phyloP scores from a whole-genome alignment of 1,139 yeast species.

The Saccharomyces hybrid region DNA sequence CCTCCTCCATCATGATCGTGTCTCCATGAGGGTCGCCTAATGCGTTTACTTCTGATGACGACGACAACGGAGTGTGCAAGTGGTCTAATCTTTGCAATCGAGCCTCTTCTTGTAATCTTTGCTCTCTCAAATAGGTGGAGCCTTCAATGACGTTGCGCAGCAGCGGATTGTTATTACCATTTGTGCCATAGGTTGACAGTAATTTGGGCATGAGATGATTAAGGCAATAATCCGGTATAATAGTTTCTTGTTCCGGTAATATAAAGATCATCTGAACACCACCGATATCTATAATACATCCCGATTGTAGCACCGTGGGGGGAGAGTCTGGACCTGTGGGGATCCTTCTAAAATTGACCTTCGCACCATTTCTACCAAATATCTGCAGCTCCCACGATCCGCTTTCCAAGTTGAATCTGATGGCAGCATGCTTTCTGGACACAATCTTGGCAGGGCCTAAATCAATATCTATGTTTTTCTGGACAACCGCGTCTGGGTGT shows the following conservation, averaged over 20 bases:
- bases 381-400: conserved; percentile 83
- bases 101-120: conserved; percentile 5
- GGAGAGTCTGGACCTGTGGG: conserved; percentile 37
- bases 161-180: conserved; percentile 14
- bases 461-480: conserved; percentile 63
- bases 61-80: background rate
- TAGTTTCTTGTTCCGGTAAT: conserved; percentile 78
- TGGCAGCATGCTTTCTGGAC: conserved; percentile 79
- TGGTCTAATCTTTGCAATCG: background rate
- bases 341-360: conserved; percentile 66
- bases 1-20: background rate
- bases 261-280: conserved; percentile 99
- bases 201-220: conserved; percentile 32
- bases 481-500: conserved; percentile 7
- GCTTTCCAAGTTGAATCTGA: conserved; percentile 64
- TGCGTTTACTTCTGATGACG: background rate
- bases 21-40: background rate
- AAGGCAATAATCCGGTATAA: conserved; percentile 45
- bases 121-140: conserved; percentile 14
- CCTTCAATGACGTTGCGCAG: conserved; percentile 16
- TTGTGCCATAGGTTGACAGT: conserved; percentile 20
- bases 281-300: conserved; percentile 85
- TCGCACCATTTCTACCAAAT: conserved; percentile 86
- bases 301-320: conserved; percentile 58
- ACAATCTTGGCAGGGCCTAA: conserved; percentile 96